Evolutionary conservation across 2,329 filamentous ascomycete species (phyloP).

Genomic region (Magnaporthiopsis poae): DNA sequence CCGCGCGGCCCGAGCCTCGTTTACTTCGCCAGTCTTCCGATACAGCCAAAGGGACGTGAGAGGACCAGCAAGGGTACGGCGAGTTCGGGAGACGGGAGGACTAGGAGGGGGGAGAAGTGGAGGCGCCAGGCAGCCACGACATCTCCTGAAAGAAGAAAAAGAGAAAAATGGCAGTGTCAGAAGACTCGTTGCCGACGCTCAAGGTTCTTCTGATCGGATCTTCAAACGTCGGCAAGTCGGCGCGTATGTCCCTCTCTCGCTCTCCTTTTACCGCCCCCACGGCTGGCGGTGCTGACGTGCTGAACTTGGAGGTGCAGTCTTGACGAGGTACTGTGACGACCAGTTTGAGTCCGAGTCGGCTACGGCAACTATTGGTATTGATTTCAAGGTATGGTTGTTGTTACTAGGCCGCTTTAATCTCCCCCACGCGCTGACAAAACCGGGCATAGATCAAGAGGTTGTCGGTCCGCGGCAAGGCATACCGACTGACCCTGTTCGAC

Average conservation of each 20-base stretch:
- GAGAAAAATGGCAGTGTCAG: slow-evolving; percentile 23
- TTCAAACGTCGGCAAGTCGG: slow-evolving; percentile 46
- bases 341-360: slow-evolving; percentile 46
- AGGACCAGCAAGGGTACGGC: background rate
- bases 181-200: slow-evolving; percentile 37
- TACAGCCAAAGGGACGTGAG: background rate
- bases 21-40: background rate
- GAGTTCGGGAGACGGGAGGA: no score
- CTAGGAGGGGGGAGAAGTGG: no score
- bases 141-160: background rate
- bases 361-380: slow-evolving; percentile 47
- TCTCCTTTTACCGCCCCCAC: no score
- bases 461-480: slow-evolving; percentile 40
- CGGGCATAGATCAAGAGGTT: slow-evolving; percentile 39
- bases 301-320: slow-evolving; percentile 25
- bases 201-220: slow-evolving; percentile 48
- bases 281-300: background rate
- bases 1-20: background rate
- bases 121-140: no score
- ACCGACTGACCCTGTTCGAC: slow-evolving; percentile 43
- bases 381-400: slow-evolving; percentile 37
- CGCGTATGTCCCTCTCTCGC: slow-evolving; percentile 25
- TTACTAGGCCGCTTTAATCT: no score
- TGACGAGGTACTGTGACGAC: slow-evolving; percentile 46
- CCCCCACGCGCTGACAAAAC: background rate